Evolutionary conservation across 2,329 filamentous ascomycete genomes (phyloP).

Genomic region (Diaporthe ilicicola): DNA sequence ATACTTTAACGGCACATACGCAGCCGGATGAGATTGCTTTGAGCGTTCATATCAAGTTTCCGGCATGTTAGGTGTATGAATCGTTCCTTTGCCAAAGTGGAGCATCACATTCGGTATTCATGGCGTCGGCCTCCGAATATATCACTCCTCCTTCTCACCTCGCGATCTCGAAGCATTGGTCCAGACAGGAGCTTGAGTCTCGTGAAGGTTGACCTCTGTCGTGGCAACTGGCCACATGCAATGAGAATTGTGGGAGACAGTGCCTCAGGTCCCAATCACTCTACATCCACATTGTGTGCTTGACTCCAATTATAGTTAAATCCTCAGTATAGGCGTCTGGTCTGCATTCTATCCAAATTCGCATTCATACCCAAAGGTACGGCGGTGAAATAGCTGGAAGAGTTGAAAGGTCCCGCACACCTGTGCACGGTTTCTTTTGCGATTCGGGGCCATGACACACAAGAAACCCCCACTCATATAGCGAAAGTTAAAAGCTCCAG

Average conservation of each 20-base stretch:
- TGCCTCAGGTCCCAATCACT: not conserved
- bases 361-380: not conserved
- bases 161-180: not conserved
- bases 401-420: not conserved
- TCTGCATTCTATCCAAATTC: not conserved
- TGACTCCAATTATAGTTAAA: not conserved
- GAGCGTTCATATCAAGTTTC: not conserved
- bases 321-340: not conserved
- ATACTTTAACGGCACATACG: not conserved
- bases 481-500: not conserved
- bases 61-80: not conserved
- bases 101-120: not conserved
- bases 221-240: not conserved
- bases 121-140: not conserved
- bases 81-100: not conserved
- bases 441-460: not conserved
- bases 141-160: not conserved
- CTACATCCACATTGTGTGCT: not conserved
- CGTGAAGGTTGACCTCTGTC: not conserved
- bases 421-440: not conserved
- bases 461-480: not conserved
- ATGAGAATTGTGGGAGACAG: not conserved
- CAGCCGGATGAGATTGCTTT: not conserved
- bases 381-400: not conserved
- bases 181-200: not conserved